Conservation (phyloP, 148 eudicot genomes). For the Dysphania ambrosioides region DNA sequence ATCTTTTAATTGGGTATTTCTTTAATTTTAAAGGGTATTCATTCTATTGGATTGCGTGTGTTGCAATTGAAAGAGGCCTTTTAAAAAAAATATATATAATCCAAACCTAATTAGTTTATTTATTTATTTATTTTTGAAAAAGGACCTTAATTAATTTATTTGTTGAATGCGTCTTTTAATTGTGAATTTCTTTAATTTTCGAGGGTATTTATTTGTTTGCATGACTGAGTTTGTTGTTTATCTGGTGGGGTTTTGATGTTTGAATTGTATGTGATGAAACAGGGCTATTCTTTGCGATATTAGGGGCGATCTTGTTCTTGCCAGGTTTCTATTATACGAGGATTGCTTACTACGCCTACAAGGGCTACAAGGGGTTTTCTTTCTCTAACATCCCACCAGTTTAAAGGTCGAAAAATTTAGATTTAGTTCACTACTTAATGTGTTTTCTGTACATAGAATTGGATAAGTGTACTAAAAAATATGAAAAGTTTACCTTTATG, state of each 20-base stretch:
- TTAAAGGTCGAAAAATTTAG: conserved; percentile 45
- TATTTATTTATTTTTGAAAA: too few species aligned
- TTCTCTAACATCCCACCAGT: conserved; percentile 93
- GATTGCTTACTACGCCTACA: conserved; percentile 96
- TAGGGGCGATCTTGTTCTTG: conserved; percentile 79
- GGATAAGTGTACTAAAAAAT: not conserved
- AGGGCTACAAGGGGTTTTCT: conserved; percentile 96
- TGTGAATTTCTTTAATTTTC: not conserved
- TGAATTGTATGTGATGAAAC: conserved; percentile 11
- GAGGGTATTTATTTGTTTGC: not conserved
- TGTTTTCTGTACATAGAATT: conserved; percentile 33
- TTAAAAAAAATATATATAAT: too few species aligned
- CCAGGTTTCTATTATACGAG: conserved; percentile 95
- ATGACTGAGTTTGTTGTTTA: not conserved
- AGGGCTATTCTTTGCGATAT: conserved; percentile 83
- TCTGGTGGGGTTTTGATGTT: not conserved
- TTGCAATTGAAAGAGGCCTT: too few species aligned
- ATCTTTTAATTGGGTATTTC: too few species aligned
- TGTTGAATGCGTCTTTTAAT: not conserved
- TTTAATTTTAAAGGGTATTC: too few species aligned
- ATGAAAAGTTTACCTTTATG: conserved; percentile 14
- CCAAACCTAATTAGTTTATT: too few species aligned
- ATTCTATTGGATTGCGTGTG: too few species aligned
- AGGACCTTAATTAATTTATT: not conserved
- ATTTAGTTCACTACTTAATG: conserved; percentile 4